phyloP scores from a whole-genome alignment of 108 stramenopile species.

The Aurantiochytrium sp. region DNA sequence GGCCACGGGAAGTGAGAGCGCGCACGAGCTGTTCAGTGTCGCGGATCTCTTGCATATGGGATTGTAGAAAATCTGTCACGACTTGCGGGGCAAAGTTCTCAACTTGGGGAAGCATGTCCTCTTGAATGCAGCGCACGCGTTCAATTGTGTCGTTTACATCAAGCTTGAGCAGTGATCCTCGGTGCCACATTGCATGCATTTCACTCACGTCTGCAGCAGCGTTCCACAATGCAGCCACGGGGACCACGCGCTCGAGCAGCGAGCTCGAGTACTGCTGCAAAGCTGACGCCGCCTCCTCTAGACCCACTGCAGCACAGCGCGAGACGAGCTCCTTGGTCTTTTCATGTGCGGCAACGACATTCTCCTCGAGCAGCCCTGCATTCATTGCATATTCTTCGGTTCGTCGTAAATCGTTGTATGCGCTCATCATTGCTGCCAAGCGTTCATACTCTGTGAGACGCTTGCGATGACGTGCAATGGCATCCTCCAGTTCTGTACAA shows the following conservation, averaged over 20 bases:
- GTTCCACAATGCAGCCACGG: not conserved
- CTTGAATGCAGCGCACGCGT: not conserved
- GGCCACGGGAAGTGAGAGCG: not conserved
- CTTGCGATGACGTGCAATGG: not conserved
- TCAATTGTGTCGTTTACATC: not conserved
- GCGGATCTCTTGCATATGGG: not conserved
- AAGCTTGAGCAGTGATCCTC: not conserved
- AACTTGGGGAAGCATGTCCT: not conserved
- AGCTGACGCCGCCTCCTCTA: not conserved
- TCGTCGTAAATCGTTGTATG: not conserved
- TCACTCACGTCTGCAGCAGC: not conserved
- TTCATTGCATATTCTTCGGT: not conserved
- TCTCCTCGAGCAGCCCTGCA: not conserved
- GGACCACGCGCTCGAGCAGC: not conserved
- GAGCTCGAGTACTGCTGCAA: not conserved
- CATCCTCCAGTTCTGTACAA: not conserved
- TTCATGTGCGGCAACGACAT: not conserved
- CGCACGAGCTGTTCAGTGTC: not conserved
- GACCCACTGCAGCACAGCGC: not conserved
- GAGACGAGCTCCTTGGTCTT: not conserved
- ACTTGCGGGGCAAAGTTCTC: not conserved
- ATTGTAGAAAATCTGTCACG: not conserved
- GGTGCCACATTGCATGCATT: not conserved
- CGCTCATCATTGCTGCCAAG: not conserved
- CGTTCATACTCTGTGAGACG: not conserved